Conservation (phyloP, 129 eudicot species). For the Tanacetum coccineum region DNA sequence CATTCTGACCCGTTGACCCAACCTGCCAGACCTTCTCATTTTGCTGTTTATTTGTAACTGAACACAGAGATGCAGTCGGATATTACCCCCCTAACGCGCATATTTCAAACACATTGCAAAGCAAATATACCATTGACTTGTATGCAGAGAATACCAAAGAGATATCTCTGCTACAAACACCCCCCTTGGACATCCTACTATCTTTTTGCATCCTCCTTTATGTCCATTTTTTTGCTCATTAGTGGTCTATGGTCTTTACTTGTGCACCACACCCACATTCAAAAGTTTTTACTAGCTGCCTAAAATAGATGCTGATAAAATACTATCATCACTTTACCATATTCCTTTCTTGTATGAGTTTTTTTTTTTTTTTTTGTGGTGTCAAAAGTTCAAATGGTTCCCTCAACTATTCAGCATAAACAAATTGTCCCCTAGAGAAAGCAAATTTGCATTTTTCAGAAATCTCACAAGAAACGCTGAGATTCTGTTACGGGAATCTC, state of each 20-base stretch:
- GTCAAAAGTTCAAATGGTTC: slow-evolving; percentile 9
- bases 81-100: background rate
- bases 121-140: slow-evolving; percentile 12
- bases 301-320: slow-evolving; percentile 31
- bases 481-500: background rate
- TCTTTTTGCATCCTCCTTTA: slow-evolving; percentile 8
- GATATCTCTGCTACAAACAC: background rate
- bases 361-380: no score
- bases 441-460: slow-evolving; percentile 13
- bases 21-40: no score
- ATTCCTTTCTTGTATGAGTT: slow-evolving; percentile 32
- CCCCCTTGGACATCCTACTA: slow-evolving; percentile 11
- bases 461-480: slow-evolving; percentile 3
- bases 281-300: slow-evolving; percentile 24
- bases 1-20: no score
- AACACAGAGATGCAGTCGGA: background rate
- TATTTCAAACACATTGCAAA: background rate
- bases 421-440: slow-evolving; percentile 1
- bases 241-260: slow-evolving; percentile 18
- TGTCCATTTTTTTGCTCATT: background rate
- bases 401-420: slow-evolving; percentile 11
- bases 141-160: slow-evolving; percentile 2
- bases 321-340: slow-evolving; percentile 18
- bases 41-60: background rate
- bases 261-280: slow-evolving; percentile 28